Percentiles rank a stretch among this genome's conserved stretches.
These are phyloP conservation scores for Carpinus viminea DNA, from an alignment of 306 rosid species.

Conservation along the genomic window DNA sequence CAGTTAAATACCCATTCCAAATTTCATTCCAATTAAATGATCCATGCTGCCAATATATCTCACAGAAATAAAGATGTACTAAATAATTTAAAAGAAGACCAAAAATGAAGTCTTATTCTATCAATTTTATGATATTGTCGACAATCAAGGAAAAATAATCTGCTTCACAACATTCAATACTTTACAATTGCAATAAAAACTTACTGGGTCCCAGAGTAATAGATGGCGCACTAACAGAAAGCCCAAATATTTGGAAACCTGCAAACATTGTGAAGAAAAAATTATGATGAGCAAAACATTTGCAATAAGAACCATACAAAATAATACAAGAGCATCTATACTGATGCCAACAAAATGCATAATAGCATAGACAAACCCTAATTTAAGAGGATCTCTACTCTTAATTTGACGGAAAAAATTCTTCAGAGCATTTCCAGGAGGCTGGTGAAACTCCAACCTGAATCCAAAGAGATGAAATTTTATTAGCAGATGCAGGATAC, in stretches of 20 bases:
- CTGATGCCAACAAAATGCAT: slow-evolving; percentile 12
- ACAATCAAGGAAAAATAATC: neutral
- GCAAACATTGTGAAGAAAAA: slow-evolving; percentile 27
- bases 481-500: neutral
- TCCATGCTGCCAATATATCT: too few species aligned
- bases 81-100: neutral
- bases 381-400: slow-evolving; percentile 87
- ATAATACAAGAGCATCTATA: slow-evolving; percentile 1
- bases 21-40: neutral
- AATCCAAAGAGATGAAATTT: neutral
- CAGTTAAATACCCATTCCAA: neutral
- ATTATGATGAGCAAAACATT: slow-evolving; percentile 24
- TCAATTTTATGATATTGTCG: neutral
- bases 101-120: neutral
- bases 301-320: slow-evolving; percentile 5
- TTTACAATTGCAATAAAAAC: slow-evolving; percentile 33
- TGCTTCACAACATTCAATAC: neutral
- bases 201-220: slow-evolving; percentile 84
- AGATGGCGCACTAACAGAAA: slow-evolving; percentile 80
- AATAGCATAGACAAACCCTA: slow-evolving; percentile 59
- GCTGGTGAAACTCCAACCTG: slow-evolving; percentile 66
- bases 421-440: slow-evolving; percentile 97
- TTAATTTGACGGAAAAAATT: slow-evolving; percentile 73
- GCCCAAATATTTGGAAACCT: slow-evolving; percentile 85
- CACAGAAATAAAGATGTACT: too few species aligned